These are phyloP conservation scores for Aspergillus steynii DNA, from an alignment of 495 filamentous ascomycete species.

Conservation along the genomic window DNA sequence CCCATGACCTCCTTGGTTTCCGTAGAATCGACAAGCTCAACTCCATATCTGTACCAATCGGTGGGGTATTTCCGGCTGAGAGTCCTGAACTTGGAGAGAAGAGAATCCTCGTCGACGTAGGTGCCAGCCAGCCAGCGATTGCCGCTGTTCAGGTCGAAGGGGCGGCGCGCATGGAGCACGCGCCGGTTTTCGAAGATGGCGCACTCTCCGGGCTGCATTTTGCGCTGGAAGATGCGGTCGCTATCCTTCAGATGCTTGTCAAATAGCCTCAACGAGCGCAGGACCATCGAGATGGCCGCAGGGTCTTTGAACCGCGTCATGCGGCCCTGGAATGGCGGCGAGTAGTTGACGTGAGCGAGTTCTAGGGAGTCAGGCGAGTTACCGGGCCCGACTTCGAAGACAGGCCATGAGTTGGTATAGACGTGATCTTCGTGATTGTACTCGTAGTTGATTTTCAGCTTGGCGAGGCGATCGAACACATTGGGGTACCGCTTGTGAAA, in stretches of 20 bases:
- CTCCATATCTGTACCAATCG: slow-evolving; percentile 13
- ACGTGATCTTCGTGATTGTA: slow-evolving; percentile 66
- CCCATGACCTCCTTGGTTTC: too few species aligned
- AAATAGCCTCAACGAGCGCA: slow-evolving; percentile 42
- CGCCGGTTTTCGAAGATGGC: slow-evolving; percentile 85
- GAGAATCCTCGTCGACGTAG: slow-evolving; percentile 75
- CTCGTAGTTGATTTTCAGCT: slow-evolving; percentile 56
- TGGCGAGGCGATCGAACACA: slow-evolving; percentile 40
- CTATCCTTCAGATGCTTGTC: slow-evolving; percentile 42
- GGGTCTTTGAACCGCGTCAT: slow-evolving; percentile 18
- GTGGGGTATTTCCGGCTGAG: slow-evolving; percentile 19
- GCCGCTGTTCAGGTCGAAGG: slow-evolving; percentile 59
- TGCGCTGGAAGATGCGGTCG: slow-evolving; percentile 62
- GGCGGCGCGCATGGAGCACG: slow-evolving; percentile 71
- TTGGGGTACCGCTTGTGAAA: slow-evolving; percentile 31
- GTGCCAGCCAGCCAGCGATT: slow-evolving; percentile 81
- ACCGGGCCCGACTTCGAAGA: slow-evolving; percentile 48
- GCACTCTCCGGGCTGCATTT: slow-evolving; percentile 75
- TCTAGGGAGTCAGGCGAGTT: slow-evolving; percentile 6
- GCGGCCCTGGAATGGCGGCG: slow-evolving; percentile 66
- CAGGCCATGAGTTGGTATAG: slow-evolving; percentile 55
- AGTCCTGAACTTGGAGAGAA: slow-evolving; percentile 52
- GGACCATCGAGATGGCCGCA: slow-evolving; percentile 3
- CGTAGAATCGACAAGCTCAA: too few species aligned
- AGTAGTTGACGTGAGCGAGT: slow-evolving; percentile 61